These are phyloP conservation scores for Pulveroboletus frians DNA, from an alignment of 768 basidiomycete genomes.

Conservation along the genomic window DNA sequence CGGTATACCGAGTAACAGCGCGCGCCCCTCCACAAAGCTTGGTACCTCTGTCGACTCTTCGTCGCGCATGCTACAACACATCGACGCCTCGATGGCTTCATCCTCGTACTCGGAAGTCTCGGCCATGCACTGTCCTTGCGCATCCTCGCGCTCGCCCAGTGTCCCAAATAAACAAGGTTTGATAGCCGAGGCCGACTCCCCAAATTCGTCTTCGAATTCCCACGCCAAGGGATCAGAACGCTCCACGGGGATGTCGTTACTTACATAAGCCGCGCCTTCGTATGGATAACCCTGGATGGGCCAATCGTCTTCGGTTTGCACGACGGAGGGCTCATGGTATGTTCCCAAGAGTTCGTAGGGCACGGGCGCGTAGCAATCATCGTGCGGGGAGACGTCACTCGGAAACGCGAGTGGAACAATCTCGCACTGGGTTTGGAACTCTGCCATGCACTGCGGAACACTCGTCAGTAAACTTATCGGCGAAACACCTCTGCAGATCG, in stretches of 20 bases:
- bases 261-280: neutral
- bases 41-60: constrained; percentile 1
- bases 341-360: neutral
- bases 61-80: neutral
- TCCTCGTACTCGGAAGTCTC: neutral
- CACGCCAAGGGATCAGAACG: constrained; percentile 2
- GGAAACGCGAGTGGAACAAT: constrained; percentile 6
- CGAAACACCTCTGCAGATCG: neutral
- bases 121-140: neutral
- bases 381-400: constrained; percentile 9
- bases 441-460: constrained; percentile 1
- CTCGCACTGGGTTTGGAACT: constrained; percentile 10
- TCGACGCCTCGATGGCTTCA: neutral
- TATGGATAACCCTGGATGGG: neutral
- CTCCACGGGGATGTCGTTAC: neutral
- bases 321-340: neutral
- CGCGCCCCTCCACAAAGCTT: constrained; percentile 49
- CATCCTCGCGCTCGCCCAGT: neutral
- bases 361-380: neutral
- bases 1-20: constrained; percentile 41
- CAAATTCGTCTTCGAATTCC: constrained; percentile 2
- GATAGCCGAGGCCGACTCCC: neutral
- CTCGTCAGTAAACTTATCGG: constrained; percentile 6
- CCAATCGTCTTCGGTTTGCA: neutral
- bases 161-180: neutral